Base-by-base conservation (phyloP, 2,329 filamentous ascomycete species). In the Amauroascus verrucosus region DNA sequence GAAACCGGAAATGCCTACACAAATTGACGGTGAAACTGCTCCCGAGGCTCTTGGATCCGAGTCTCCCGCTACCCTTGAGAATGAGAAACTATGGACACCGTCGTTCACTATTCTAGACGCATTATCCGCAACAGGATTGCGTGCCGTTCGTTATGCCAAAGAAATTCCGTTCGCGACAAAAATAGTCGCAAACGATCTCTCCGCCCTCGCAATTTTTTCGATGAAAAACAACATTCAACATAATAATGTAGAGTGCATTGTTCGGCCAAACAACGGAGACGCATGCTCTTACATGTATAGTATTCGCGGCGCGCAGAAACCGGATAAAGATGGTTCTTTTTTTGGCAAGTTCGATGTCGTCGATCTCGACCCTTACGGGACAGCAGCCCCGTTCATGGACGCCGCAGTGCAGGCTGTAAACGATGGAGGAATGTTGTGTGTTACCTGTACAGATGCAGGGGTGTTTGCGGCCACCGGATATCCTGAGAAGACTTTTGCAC, bases 401-500 rank as follows among this genome's bases (percentile, higher is more conserved):
- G 83, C 88, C 1, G 89, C 93, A 1, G 76, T 98, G 7, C 90
- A 96, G 70, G 82, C 87, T 1, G 79, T 96, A 6, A 82, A 85
- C 58, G 88, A 96, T 61, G 91, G 91, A 1, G 93, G 93, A 3
- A 76, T 98, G 37, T 77, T 98, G 3, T 96, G 90, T 66, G 86
- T 98, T 4, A 98, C 93, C 1, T 98, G 93, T 70, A 98, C 93
- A 0, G 93, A 98, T 68, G 90, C 91, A 8, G 89, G 86, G 8
- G 88, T 98, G 1, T 98, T 90, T 79, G 91, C 91, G 1, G 95
- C 91, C 0, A 86, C 88, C 61, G 88, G 90, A 53, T 98, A 97
- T 65, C 83, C 87, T 1, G 93, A 98, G 68, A 98, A 98, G 74
- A 82, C 88, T 2, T 98, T 84, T 67, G 84, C 91, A 1, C 76